Percentiles rank a stretch among this genome's conserved stretches.
phyloP scores from a whole-genome alignment of 176 grass and related monocot species.

The Aechmea fasciata region DNA sequence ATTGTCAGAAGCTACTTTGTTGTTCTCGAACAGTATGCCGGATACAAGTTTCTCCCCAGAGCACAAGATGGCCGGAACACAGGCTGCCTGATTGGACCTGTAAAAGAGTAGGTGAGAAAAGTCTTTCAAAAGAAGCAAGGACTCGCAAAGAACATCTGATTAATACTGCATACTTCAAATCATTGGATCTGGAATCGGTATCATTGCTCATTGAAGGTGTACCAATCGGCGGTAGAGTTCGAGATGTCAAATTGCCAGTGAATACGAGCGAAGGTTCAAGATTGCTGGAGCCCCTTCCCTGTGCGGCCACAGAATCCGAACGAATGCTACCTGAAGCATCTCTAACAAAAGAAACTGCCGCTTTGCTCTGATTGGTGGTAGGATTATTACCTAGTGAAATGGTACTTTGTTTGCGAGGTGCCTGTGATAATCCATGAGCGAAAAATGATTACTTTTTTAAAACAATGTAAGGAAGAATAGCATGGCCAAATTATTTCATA shows the following conservation, averaged over 20 bases:
- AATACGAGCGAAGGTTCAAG: slow-evolving; percentile 35
- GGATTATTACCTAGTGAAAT: slow-evolving; percentile 29
- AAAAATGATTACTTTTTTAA: slow-evolving; percentile 1
- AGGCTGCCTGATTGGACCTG: slow-evolving; percentile 44
- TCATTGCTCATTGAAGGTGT: slow-evolving; percentile 41
- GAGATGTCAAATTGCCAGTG: slow-evolving; percentile 27
- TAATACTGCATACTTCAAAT: slow-evolving; percentile 48
- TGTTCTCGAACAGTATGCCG: slow-evolving; percentile 36
- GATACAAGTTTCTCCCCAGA: slow-evolving; percentile 23
- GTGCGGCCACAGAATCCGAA: slow-evolving; percentile 20
- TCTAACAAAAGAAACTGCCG: slow-evolving; percentile 16
- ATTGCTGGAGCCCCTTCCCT: slow-evolving; percentile 31
- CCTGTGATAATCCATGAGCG: slow-evolving; percentile 28
- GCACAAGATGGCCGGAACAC: slow-evolving; percentile 22
- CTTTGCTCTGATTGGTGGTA: slow-evolving; percentile 41
- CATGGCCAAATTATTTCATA: slow-evolving; percentile 9
- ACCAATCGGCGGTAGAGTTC: slow-evolving; percentile 46
- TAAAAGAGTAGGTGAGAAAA: slow-evolving; percentile 22
- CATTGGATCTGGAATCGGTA: slow-evolving; percentile 35
- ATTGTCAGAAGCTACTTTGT: slow-evolving; percentile 30
- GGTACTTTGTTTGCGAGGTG: slow-evolving; percentile 48
- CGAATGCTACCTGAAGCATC: slow-evolving; percentile 29
- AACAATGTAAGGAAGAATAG: slow-evolving; percentile 7
- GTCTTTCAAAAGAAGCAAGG: not conserved
- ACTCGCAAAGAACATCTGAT: slow-evolving; percentile 10